Evolutionary conservation across 164 flowering plant genomes (phyloP).

Genomic region (Annona squamosa): DNA sequence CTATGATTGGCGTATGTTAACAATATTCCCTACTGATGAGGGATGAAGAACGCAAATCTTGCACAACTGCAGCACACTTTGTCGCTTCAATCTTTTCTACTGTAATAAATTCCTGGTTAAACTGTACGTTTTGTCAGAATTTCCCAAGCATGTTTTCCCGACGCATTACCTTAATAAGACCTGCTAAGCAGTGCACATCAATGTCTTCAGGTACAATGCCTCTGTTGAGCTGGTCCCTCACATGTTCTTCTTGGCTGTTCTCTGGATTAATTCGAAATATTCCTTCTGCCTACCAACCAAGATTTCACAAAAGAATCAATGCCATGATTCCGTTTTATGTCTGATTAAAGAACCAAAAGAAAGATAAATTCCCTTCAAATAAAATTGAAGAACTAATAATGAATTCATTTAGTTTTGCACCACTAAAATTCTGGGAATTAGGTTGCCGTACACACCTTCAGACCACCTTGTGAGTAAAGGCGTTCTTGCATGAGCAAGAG

Average conservation of each 20-base stretch:
- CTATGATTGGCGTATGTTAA: background rate
- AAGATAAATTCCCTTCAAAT: background rate
- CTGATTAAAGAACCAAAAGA: background rate
- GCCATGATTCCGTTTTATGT: background rate
- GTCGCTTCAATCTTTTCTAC: background rate
- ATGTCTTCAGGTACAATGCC: slow-evolving; percentile 83
- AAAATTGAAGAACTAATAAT: background rate
- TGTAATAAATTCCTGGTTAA: no score
- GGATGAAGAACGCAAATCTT: background rate
- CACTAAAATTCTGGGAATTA: no score
- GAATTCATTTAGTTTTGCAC: background rate
- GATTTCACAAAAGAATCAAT: slow-evolving; percentile 1
- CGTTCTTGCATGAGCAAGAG: slow-evolving; percentile 87
- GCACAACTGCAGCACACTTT: background rate
- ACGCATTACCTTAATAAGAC: slow-evolving; percentile 42
- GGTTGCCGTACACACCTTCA: slow-evolving; percentile 42
- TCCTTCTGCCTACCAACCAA: slow-evolving; percentile 75
- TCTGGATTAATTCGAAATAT: slow-evolving; percentile 94
- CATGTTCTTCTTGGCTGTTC: slow-evolving; percentile 83
- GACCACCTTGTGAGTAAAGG: slow-evolving; percentile 75
- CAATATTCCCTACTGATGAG: background rate
- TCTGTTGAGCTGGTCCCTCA: slow-evolving; percentile 77
- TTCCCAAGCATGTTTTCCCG: background rate
- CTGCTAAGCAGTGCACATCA: slow-evolving; percentile 95
- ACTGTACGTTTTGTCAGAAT: background rate